A percentile compares a stretch with the other conserved stretches of the same genome.
Conservation (phyloP, 2,329 filamentous ascomycete genomes). For the Claviceps arundinis region DNA sequence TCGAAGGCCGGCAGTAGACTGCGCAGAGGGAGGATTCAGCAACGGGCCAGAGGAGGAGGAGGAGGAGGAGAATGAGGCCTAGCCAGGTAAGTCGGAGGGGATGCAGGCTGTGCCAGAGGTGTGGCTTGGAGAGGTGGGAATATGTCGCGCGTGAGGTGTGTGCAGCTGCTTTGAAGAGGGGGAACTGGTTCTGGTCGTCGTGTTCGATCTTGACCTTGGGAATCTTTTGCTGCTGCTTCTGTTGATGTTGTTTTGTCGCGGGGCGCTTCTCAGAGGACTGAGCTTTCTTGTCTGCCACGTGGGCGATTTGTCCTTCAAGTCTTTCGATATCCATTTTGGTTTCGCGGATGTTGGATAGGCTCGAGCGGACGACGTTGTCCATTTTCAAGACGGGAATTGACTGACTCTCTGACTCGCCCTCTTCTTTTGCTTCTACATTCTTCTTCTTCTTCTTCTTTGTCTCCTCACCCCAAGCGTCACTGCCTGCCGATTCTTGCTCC, state of each 20-base stretch:
- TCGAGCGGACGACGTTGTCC: conserved; percentile 37
- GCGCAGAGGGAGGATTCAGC: conserved; percentile 41
- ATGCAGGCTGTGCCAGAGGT: conserved; percentile 30
- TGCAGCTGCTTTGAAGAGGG: conserved; percentile 7
- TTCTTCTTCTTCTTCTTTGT: conserved; percentile 2
- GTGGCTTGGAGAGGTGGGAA: conserved; percentile 31
- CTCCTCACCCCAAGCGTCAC: conserved; percentile 5
- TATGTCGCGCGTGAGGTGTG: conserved; percentile 17
- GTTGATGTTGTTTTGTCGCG: not conserved
- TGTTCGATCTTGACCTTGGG: not conserved
- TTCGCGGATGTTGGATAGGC: conserved; percentile 37
- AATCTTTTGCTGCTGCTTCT: not conserved
- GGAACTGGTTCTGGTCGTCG: not conserved
- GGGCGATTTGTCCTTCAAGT: conserved; percentile 37
- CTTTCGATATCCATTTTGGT: conserved; percentile 46
- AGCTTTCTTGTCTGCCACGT: conserved; percentile 18
- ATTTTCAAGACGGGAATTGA: conserved; percentile 35
- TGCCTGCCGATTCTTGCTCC: not conserved
- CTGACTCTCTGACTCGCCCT: conserved; percentile 23
- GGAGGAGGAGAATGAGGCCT: conserved; percentile 29
- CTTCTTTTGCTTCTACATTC: not conserved
- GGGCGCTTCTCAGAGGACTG: not conserved
- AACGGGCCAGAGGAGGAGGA: conserved; percentile 38
- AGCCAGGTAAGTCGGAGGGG: conserved; percentile 34
- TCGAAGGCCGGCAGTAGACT: conserved; percentile 39